phyloP scores from a whole-genome alignment of 805 yeast species.

The Yamadazyma ubonensis region DNA sequence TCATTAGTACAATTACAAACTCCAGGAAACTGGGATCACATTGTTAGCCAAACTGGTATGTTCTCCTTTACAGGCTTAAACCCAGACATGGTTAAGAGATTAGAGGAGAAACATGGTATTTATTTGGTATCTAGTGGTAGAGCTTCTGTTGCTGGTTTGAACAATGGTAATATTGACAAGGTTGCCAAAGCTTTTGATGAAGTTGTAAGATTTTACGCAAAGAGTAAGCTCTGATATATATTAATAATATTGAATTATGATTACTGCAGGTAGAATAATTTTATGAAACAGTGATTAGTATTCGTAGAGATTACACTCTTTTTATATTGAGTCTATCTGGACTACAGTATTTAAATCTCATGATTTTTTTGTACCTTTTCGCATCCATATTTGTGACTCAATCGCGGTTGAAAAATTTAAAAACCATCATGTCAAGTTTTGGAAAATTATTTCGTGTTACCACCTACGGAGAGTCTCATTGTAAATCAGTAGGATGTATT shows the following conservation, averaged over 20 bases:
- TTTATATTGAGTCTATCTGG: neutral
- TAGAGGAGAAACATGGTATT: slow-evolving; percentile 76
- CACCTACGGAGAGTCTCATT: slow-evolving; percentile 97
- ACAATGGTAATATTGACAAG: slow-evolving; percentile 68
- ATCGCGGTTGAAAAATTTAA: slow-evolving; percentile 3
- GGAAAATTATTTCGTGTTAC: slow-evolving; percentile 62
- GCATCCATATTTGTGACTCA: slow-evolving; percentile 6
- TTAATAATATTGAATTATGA: slow-evolving; percentile 1
- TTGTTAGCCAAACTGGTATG: slow-evolving; percentile 91
- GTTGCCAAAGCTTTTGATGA: slow-evolving; percentile 83
- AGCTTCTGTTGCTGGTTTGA: slow-evolving; percentile 92
- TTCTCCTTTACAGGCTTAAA: slow-evolving; percentile 90
- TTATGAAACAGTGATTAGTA: too few species aligned
- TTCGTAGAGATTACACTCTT: too few species aligned
- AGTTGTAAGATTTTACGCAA: slow-evolving; percentile 50
- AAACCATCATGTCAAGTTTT: slow-evolving; percentile 36
- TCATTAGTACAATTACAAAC: slow-evolving; percentile 62
- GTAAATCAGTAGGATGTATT: slow-evolving; percentile 96
- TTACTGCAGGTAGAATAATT: too few species aligned
- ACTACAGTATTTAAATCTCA: too few species aligned
- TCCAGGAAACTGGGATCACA: slow-evolving; percentile 93
- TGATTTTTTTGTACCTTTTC: neutral
- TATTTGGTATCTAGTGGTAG: slow-evolving; percentile 83
- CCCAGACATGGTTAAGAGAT: slow-evolving; percentile 70
- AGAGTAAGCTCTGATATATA: slow-evolving; percentile 20